phyloP scores from a whole-genome alignment of 2,329 filamentous ascomycete species.

The Pyricularia grisea region DNA sequence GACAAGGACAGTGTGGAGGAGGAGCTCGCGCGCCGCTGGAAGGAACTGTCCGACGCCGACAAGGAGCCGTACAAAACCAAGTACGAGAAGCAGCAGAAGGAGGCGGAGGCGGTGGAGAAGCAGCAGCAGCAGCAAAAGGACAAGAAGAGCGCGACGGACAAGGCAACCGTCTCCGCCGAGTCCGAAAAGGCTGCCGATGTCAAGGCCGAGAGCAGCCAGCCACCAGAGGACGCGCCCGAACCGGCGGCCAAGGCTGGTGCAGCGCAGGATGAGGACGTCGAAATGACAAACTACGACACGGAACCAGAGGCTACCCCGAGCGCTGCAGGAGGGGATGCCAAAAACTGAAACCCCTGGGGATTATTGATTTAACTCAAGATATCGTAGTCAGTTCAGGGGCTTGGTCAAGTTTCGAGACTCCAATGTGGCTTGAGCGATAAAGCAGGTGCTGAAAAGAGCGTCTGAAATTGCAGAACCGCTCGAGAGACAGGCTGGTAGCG shows the following conservation, averaged over 20 bases:
- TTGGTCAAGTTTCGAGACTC: too few species aligned
- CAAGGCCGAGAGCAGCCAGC: constrained; percentile 5
- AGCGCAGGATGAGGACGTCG: constrained; percentile 4
- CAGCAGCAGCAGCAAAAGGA: constrained; percentile 1
- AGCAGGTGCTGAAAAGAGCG: neutral
- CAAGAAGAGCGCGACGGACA: constrained; percentile 5
- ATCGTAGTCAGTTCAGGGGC: neutral
- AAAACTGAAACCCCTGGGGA: neutral
- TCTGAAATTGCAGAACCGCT: neutral
- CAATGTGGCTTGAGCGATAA: neutral
- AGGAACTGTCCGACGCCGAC: constrained; percentile 37
- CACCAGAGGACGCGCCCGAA: constrained; percentile 14
- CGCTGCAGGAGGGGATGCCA: neutral
- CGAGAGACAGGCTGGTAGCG: neutral
- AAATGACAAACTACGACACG: constrained; percentile 1
- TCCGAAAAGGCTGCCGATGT: neutral
- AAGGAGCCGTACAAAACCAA: constrained; percentile 39
- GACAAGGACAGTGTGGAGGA: constrained; percentile 34
- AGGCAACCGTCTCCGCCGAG: constrained; percentile 3
- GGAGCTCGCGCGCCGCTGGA: constrained; percentile 45
- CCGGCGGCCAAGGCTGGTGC: constrained; percentile 15
- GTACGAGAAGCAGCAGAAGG: constrained; percentile 32
- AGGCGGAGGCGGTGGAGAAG: constrained; percentile 12
- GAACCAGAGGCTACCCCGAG: neutral
- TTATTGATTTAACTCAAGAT: too few species aligned